phyloP scores from a whole-genome alignment of 208 protist species.

The Crithidia bombi region DNA sequence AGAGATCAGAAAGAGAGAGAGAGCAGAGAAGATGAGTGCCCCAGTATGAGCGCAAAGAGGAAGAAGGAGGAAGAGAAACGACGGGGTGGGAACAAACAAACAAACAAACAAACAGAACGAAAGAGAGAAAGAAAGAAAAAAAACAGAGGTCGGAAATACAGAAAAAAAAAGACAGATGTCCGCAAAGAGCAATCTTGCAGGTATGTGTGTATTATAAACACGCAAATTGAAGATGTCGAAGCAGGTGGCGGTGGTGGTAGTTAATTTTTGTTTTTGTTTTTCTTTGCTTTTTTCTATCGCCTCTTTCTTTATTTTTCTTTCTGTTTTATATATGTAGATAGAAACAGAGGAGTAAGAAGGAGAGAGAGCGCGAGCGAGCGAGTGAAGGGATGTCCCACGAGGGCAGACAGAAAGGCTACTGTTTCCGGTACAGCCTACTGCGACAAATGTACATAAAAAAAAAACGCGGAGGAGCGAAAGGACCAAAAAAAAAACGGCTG shows the following conservation, averaged over 20 bases:
- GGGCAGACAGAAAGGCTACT: neutral
- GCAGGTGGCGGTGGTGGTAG: neutral
- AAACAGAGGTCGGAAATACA: neutral
- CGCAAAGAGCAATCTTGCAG: neutral
- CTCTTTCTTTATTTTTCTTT: too few relatives aligned
- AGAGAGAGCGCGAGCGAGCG: neutral
- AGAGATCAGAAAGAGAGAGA: neutral
- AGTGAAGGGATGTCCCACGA: neutral
- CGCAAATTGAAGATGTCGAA: neutral
- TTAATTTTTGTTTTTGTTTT: too few relatives aligned
- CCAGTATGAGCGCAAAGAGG: constrained; percentile 22
- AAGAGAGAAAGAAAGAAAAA: constrained; percentile 9
- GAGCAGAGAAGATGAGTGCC: neutral
- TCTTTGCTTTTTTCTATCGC: too few relatives aligned
- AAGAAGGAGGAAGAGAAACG: constrained; percentile 8
- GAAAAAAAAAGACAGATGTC: constrained; percentile 6
- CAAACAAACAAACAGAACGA: constrained; percentile 14
- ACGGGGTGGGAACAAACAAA: constrained; percentile 21
- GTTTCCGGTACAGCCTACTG: neutral
- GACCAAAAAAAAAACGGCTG: constrained; percentile 6
- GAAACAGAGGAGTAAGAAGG: neutral
- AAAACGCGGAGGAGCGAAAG: neutral
- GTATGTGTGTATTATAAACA: constrained; percentile 1
- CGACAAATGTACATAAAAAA: constrained; percentile 1
- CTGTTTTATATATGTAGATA: neutral